Base-by-base conservation (phyloP, 2,329 filamentous ascomycete species). In the Aspergillus neotritici region DNA sequence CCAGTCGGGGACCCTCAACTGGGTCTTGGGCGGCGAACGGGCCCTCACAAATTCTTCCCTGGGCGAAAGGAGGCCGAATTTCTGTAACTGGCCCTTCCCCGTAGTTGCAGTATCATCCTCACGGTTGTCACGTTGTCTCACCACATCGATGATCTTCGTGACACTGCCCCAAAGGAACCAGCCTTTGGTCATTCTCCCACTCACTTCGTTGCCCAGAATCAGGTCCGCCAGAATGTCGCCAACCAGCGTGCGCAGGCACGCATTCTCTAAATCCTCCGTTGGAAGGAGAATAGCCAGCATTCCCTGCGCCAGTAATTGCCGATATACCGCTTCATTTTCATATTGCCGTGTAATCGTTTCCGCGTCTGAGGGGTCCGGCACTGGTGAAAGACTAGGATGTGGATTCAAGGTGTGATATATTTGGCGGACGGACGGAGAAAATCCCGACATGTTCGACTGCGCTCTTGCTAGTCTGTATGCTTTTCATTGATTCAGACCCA, bases 211-310 rank as follows among this genome's bases (percentile, higher is more conserved):
- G 49, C 87, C 87, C 51, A 98, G 75, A 49, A 97, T 87, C 63
- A 94, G 82, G 66, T 96, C 89, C 5, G 89, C 87, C 49, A 97
- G 76, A 52, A 97, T 86, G 67, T 96, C 88, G 42, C 83, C 82
- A 49, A 96, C 84, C 49, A 98, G 74, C 30, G 87, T 78, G 44
- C 86, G 84, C 57, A 97, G 74, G 63, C 87, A 94, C 41, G 80
- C 80, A 63, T 95, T 97, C 58, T 91, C 82, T 31, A 97, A 73
- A 63, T 97, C 91, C 59, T 97, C 91, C 12, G 89, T 93, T 8
- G 93, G 93, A 14, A 98, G 76, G 12, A 98, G 77, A 40, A 95
- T 75, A 16, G 87, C 84, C 49, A 98, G 72, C 31, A 89, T 76
- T 25, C 84, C 87, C 60, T 90, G 83, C 12, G 90, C 84, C n/a